Evolutionary conservation across 768 basidiomycete species (phyloP).

Genomic region (Naematelia encephala): DNA sequence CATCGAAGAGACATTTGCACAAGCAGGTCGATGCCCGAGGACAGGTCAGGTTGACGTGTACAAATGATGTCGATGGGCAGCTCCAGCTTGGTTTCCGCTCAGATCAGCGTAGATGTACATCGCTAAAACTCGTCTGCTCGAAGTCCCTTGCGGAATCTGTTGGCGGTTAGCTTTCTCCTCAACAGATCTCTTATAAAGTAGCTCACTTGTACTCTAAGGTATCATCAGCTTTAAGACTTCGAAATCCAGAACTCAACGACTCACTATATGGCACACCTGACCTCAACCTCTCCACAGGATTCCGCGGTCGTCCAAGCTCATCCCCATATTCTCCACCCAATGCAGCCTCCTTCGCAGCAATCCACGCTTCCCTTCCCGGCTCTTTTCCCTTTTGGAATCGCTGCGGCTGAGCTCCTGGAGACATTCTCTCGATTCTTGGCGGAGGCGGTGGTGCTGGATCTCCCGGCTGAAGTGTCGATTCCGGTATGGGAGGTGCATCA

Average conservation of each 20-base stretch:
- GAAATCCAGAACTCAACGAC: conserved; percentile 5
- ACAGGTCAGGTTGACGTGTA: neutral
- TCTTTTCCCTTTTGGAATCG: conserved; percentile 18
- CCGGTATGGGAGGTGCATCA: neutral
- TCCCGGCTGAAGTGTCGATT: neutral
- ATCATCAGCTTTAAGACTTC: conserved; percentile 1
- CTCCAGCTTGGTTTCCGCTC: neutral
- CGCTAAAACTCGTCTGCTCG: conserved; percentile 43
- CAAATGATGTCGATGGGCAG: neutral
- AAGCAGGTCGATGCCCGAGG: too few species aligned
- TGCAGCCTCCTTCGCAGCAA: conserved; percentile 54
- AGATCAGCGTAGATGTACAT: neutral
- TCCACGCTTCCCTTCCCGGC: conserved; percentile 31
- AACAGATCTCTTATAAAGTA: too few species aligned
- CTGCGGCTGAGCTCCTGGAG: conserved; percentile 31
- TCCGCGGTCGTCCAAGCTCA: conserved; percentile 70
- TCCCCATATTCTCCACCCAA: conserved; percentile 64
- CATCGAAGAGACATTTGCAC: too few species aligned
- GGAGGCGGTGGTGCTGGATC: conserved; percentile 13
- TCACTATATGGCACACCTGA: conserved; percentile 52
- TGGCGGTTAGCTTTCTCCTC: neutral
- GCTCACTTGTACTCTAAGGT: conserved; percentile 39
- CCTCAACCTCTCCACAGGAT: conserved; percentile 73
- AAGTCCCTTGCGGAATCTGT: conserved; percentile 44
- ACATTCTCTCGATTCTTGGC: conserved; percentile 13